phyloP scores from a whole-genome alignment of 164 flowering plant species.

The Cinnamomum chago region DNA sequence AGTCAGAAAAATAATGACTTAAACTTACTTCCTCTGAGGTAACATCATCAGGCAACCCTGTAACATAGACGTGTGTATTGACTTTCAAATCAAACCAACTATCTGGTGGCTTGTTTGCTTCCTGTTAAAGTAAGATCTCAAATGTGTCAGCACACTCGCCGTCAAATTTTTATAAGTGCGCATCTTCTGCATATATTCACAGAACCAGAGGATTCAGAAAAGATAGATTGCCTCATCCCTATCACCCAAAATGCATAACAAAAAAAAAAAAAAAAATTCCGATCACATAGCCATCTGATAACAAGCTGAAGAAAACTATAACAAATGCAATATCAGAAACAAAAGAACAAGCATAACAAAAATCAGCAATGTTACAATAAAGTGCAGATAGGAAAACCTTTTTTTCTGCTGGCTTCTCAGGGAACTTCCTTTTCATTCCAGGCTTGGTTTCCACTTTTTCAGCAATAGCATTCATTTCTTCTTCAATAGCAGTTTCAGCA shows the following conservation, averaged over 20 bases:
- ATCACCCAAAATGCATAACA: slow-evolving; percentile 11
- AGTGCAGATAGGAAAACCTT: slow-evolving; percentile 37
- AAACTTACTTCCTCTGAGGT: slow-evolving; percentile 79
- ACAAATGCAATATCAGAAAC: background rate
- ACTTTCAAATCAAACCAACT: slow-evolving; percentile 96
- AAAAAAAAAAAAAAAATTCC: slow-evolving; percentile 3
- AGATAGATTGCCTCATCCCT: slow-evolving; percentile 7
- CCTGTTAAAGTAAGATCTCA: slow-evolving; percentile 46
- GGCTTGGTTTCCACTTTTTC: slow-evolving; percentile 32
- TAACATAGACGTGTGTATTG: slow-evolving; percentile 94
- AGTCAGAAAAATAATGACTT: background rate
- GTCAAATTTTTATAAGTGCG: slow-evolving; percentile 12
- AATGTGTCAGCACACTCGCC: slow-evolving; percentile 15
- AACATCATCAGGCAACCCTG: slow-evolving; percentile 96
- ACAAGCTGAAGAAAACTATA: background rate
- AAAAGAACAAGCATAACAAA: slow-evolving; percentile 1
- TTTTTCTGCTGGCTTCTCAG: slow-evolving; percentile 56
- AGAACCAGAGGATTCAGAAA: slow-evolving; percentile 11
- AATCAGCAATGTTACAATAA: background rate
- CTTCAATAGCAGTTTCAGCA: slow-evolving; percentile 26
- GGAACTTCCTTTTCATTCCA: slow-evolving; percentile 58
- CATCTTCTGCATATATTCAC: slow-evolving; percentile 12
- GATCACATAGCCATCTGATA: background rate
- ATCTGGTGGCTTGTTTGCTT: slow-evolving; percentile 95
- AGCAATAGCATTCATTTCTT: slow-evolving; percentile 18